These are phyloP conservation scores for Penicillium sp. DNA, from an alignment of 2,329 filamentous ascomycete species.

Conservation along the genomic window DNA sequence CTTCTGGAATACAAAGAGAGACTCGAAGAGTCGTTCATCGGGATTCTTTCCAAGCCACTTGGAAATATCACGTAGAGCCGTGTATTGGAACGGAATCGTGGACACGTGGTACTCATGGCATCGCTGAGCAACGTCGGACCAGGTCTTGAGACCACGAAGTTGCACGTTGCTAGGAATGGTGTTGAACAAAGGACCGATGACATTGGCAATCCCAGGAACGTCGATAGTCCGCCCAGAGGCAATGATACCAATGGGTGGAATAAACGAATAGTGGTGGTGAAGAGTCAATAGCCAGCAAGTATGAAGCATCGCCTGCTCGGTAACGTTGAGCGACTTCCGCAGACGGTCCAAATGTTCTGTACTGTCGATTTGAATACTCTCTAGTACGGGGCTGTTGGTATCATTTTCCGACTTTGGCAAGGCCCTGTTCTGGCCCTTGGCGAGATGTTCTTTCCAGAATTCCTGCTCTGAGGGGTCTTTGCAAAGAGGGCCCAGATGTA, in stretches of 20 bases:
- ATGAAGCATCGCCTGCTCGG: constrained; percentile 75
- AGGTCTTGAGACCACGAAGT: constrained; percentile 49
- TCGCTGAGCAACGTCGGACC: constrained; percentile 58
- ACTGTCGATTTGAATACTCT: constrained; percentile 26
- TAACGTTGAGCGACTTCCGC: constrained; percentile 64
- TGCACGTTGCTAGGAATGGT: constrained; percentile 70
- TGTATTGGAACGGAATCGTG: constrained; percentile 72
- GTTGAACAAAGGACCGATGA: constrained; percentile 85
- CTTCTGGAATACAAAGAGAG: constrained; percentile 76
- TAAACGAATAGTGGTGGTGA: constrained; percentile 47
- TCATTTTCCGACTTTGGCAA: constrained; percentile 4
- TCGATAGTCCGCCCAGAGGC: constrained; percentile 75
- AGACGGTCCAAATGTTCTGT: constrained; percentile 51
- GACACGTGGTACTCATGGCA: constrained; percentile 71
- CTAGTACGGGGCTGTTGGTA: constrained; percentile 15
- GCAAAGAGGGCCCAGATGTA: constrained; percentile 68
- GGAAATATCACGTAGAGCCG: constrained; percentile 72
- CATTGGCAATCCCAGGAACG: constrained; percentile 59
- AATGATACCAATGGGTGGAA: constrained; percentile 67
- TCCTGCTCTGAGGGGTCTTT: constrained; percentile 46
- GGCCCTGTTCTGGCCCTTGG: constrained; percentile 26
- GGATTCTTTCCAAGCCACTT: constrained; percentile 67
- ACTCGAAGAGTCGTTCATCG: constrained; percentile 68
- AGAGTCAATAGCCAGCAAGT: constrained; percentile 69
- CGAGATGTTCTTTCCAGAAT: constrained; percentile 68